Conservation (phyloP, 2,329 filamentous ascomycete species). For the Colletotrichum sp. region DNA sequence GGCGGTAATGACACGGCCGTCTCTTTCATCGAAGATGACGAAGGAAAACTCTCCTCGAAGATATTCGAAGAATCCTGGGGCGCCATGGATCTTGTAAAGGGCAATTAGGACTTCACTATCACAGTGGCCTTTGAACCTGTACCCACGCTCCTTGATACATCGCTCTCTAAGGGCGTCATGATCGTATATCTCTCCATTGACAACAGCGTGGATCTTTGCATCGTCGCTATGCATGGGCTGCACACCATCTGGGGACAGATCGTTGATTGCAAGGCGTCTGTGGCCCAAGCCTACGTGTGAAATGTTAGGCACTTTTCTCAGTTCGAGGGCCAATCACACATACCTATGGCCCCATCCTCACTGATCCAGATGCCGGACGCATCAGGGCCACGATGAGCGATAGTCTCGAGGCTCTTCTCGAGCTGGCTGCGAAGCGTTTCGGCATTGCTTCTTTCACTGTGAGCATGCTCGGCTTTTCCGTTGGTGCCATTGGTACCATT, state of each 20-base stretch:
- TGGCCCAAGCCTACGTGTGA: slow-evolving; percentile 43
- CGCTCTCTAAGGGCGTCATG: slow-evolving; percentile 48
- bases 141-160: slow-evolving; percentile 36
- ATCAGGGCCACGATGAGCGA: slow-evolving; percentile 36
- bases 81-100: slow-evolving; percentile 54
- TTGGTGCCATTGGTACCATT: background rate
- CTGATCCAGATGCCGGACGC: slow-evolving; percentile 31
- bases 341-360: slow-evolving; percentile 1
- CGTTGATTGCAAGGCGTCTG: slow-evolving; percentile 56
- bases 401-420: slow-evolving; percentile 3
- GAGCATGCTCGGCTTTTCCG: background rate
- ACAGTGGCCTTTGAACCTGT: slow-evolving; percentile 48
- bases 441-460: background rate
- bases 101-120: slow-evolving; percentile 60
- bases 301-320: background rate
- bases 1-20: slow-evolving; percentile 47
- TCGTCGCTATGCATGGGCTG: slow-evolving; percentile 50
- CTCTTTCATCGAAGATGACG: slow-evolving; percentile 49
- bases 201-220: slow-evolving; percentile 52
- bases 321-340: background rate
- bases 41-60: slow-evolving; percentile 61
- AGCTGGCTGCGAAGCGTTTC: background rate
- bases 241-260: slow-evolving; percentile 47
- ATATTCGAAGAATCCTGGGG: slow-evolving; percentile 36
- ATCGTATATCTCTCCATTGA: slow-evolving; percentile 65